These are phyloP conservation scores for Phytophthora lateralis DNA, from an alignment of 352 stramenopile species.

Conservation along the genomic window DNA sequence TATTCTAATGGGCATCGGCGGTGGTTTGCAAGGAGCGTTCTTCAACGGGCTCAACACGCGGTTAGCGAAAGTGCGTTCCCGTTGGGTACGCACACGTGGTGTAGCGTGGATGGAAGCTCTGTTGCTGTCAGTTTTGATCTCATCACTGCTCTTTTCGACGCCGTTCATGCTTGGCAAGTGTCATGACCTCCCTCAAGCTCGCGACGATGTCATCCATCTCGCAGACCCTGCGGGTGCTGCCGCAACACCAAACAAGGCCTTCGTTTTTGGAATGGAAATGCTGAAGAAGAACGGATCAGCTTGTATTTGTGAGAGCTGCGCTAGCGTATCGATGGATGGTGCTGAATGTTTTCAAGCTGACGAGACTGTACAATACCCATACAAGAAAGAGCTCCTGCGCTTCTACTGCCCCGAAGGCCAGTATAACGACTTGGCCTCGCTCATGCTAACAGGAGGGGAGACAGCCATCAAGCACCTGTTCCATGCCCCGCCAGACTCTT, in stretches of 20 bases:
- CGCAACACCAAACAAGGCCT: conserved; percentile 49
- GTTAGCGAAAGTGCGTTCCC: conserved; percentile 49
- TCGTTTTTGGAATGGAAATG: conserved; percentile 75
- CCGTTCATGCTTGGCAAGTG: conserved; percentile 74
- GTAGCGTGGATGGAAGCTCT: conserved; percentile 69
- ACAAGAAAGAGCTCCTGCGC: conserved; percentile 90
- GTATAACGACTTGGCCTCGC: conserved; percentile 97
- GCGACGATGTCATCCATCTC: conserved; percentile 58
- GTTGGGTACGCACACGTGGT: conserved; percentile 62
- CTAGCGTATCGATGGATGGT: conserved; percentile 48
- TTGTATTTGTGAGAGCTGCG: conserved; percentile 76
- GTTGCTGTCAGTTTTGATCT: conserved; percentile 61
- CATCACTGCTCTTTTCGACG: conserved; percentile 63
- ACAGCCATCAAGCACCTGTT: conserved; percentile 96
- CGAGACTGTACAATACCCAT: conserved; percentile 75
- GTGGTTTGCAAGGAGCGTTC: conserved; percentile 81
- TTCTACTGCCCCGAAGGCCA: conserved; percentile 95
- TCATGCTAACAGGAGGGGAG: conserved; percentile 96
- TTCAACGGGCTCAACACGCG: conserved; percentile 81
- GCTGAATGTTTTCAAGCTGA: conserved; percentile 70
- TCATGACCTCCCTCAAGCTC: conserved; percentile 55
- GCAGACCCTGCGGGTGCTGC: conserved; percentile 38
- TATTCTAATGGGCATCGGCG: conserved; percentile 83
- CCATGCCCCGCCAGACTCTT: conserved; percentile 83
- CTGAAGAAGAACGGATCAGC: conserved; percentile 67